Base-by-base conservation (phyloP, 179 eudicot species). In the Sideroxylon spinosum region DNA sequence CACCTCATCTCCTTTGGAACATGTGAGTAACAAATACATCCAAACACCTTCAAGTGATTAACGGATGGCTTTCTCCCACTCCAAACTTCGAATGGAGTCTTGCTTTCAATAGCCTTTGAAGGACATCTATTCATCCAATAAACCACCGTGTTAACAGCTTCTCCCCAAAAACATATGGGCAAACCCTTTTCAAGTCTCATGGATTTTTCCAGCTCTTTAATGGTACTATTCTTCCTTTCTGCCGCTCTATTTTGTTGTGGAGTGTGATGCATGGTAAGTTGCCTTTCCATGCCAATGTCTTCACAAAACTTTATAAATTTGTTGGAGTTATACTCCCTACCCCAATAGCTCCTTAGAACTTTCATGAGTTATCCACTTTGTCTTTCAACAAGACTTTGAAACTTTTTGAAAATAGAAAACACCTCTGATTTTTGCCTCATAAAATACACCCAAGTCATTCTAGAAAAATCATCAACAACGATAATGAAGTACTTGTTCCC, bases 371-470 rank as follows among this genome's bases (percentile, higher is more conserved):
- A 11, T 13, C 48, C 71, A 71, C 76, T 57, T 59, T 78, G 32
- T 71, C 17, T 78, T 13, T 61, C 61, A 3, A 78, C 61, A 6
- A 78, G 32, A 37, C 53, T 6, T 49, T 78, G 20, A 46, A 78
- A 53, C 66, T 71, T 74, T 32, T 52, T 60, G 16, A 76, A 76
- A 7, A 73, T 73, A 52, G 23, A 63, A 20, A 69, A 76, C 22
- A 73, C 68, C 59, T 81, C 29, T 6, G 79, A 68, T 16, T 16
- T 26, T 73, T 76, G 23, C 7, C 57, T 76, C 76, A 76, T 80
- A n/a, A 76, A 61, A 13, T 81, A 69, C 0, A 76, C 72, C 76
- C 76, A 79, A 25, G 28, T 79, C 71, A 69, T 73, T 32, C 28
- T 60, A 23, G 72, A 76, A 7, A 73, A 68, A 46, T 80, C 78